phyloP scores from a whole-genome alignment of 495 filamentous ascomycete species.

The Podospora australis region DNA sequence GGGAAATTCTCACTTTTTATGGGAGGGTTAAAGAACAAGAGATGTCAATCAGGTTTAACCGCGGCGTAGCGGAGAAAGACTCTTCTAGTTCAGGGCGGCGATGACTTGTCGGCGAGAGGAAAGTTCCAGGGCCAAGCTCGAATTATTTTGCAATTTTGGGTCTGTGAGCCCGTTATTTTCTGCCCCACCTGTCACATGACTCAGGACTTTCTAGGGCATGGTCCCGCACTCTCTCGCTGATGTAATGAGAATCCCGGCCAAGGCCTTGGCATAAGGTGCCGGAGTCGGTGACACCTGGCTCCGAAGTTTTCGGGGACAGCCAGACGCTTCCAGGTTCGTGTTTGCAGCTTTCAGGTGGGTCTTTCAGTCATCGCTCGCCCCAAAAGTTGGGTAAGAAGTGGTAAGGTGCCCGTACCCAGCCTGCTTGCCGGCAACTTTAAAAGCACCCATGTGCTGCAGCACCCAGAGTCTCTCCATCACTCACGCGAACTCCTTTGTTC shows the following conservation, averaged over 20 bases:
- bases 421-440: conserved; percentile 10
- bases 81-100: conserved; percentile 43
- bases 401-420: background rate
- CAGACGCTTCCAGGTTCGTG: background rate
- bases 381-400: background rate
- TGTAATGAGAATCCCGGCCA: conserved; percentile 5
- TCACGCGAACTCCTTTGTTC: conserved; percentile 18
- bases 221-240: conserved; percentile 8
- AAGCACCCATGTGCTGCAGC: conserved; percentile 11
- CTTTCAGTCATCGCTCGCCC: background rate
- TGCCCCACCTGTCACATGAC: conserved; percentile 27
- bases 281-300: conserved; percentile 9
- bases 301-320: background rate
- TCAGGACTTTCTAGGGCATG: conserved; percentile 22
- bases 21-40: conserved; percentile 41
- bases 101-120: conserved; percentile 11
- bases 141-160: conserved; percentile 29
- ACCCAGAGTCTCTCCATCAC: conserved; percentile 11
- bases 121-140: conserved; percentile 12
- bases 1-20: conserved; percentile 23
- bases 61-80: conserved; percentile 50
- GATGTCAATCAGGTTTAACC: conserved; percentile 54
- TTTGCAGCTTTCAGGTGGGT: conserved; percentile 4
- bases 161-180: conserved; percentile 25
- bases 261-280: background rate